Base-by-base conservation (phyloP, 163 green algal species). In the Trebouxia gelatinosa region DNA sequence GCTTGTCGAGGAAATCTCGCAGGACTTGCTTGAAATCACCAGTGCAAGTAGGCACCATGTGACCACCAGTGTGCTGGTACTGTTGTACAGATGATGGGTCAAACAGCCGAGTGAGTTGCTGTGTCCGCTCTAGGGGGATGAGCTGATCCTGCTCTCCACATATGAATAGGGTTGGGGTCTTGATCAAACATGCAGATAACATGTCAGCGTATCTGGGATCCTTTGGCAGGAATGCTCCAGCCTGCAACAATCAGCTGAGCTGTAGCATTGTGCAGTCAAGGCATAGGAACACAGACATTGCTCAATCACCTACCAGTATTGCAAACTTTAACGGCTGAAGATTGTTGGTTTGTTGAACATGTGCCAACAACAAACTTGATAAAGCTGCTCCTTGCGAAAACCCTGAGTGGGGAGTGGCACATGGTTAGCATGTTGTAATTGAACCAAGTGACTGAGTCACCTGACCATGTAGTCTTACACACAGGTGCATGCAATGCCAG, bases 371-470 rank as follows among this genome's bases (percentile, higher is more conserved):
- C 11, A 93, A 77, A 2, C 86, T 89, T 2, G 85, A 80, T 3
- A 87, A 85, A 19, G 86, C 88, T 16, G 89, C 85, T 4, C 90
- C 90, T 78, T 94, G 90, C 29, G 62, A 85, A 80, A 94, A 94
- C 5, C 77, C 77, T 81, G 77, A 28, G 50, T 50, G n/a, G 19
- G 17, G 32, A 16, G 9, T 26, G 19, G 68, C n/a, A n/a, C n/a
- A n/a, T n/a, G n/a, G n/a, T n/a, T n/a, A n/a, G n/a, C n/a, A n/a
- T n/a, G n/a, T n/a, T n/a, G n/a, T n/a, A n/a, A n/a, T n/a, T n/a
- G n/a, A n/a, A n/a, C n/a, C n/a, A n/a, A n/a, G n/a, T n/a, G n/a
- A n/a, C n/a, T n/a, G n/a, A n/a, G n/a, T n/a, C n/a, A n/a, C n/a
- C n/a, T n/a, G n/a, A n/a, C n/a, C n/a, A n/a, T n/a, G n/a, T n/a